A percentile compares a stretch with the other conserved stretches of the same genome.
phyloP scores from a whole-genome alignment of 2,329 filamentous ascomycete species.

The Epichloe scottii region DNA sequence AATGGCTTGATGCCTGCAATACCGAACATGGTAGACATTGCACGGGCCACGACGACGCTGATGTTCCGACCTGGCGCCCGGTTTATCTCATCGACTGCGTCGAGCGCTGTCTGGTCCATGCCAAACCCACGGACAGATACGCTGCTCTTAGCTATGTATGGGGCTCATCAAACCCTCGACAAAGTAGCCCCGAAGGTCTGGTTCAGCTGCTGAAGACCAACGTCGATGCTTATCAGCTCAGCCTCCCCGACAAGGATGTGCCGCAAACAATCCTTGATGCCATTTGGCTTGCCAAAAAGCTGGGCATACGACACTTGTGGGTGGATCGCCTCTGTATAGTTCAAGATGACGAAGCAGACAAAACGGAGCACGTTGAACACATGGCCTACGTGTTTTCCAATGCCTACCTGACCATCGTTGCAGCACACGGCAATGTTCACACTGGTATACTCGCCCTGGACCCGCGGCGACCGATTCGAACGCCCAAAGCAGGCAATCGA shows the following conservation, averaged over 20 bases:
- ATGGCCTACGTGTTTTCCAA: slow-evolving; percentile 35
- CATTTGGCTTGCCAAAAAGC: slow-evolving; percentile 30
- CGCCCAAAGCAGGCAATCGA: slow-evolving; percentile 13
- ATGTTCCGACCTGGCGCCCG: slow-evolving; percentile 24
- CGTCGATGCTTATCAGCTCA: slow-evolving; percentile 22
- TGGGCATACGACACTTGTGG: slow-evolving; percentile 32
- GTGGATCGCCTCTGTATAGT: slow-evolving; percentile 33
- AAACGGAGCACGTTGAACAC: slow-evolving; percentile 26
- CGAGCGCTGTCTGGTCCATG: slow-evolving; percentile 25
- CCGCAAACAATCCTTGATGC: slow-evolving; percentile 31
- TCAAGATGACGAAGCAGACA: slow-evolving; percentile 29
- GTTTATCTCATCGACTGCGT: slow-evolving; percentile 29
- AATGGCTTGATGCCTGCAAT: slow-evolving; percentile 32
- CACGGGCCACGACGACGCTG: slow-evolving; percentile 14
- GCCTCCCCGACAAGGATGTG: slow-evolving; percentile 24
- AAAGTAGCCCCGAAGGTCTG: slow-evolving; percentile 14
- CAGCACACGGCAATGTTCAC: slow-evolving; percentile 26
- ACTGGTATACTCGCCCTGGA: slow-evolving; percentile 25
- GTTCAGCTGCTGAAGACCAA: slow-evolving; percentile 24
- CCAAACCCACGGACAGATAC: slow-evolving; percentile 27
- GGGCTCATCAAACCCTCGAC: slow-evolving; percentile 18
- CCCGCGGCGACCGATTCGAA: slow-evolving; percentile 19
- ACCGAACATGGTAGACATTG: slow-evolving; percentile 30
- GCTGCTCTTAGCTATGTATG: slow-evolving; percentile 35
- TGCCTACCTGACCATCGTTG: slow-evolving; percentile 31